Conservation (phyloP, 2,329 filamentous ascomycete species). For the Venturia nashicola region DNA sequence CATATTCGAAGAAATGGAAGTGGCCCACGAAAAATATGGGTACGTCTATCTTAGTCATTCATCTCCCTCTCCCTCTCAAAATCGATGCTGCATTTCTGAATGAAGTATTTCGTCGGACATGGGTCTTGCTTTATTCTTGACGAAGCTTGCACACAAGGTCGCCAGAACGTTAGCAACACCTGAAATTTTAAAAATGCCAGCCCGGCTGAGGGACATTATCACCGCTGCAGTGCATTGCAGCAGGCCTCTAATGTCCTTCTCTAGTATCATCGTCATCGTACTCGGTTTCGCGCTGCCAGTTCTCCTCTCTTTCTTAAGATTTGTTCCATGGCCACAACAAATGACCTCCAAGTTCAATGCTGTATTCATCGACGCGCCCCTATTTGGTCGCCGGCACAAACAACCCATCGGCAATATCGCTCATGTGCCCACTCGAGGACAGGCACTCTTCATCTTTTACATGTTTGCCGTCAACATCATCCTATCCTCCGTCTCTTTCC, state of each 20-base stretch:
- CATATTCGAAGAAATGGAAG: constrained; percentile 7
- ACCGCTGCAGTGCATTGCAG: background rate
- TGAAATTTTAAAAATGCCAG: too few relatives aligned
- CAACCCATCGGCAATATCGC: constrained; percentile 23
- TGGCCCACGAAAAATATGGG: background rate
- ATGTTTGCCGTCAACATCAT: constrained; percentile 28
- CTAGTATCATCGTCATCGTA: constrained; percentile 17
- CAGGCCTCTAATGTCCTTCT: background rate
- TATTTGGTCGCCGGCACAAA: constrained; percentile 21
- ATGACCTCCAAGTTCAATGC: constrained; percentile 19
- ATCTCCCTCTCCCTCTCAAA: background rate
- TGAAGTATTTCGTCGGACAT: background rate
- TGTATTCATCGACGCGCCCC: constrained; percentile 22
- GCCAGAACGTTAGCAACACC: background rate
- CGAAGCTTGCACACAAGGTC: background rate
- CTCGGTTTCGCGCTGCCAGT: constrained; percentile 18
- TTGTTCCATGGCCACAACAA: constrained; percentile 17
- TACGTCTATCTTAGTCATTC: background rate
- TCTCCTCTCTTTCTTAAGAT: constrained; percentile 15
- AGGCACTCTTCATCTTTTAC: constrained; percentile 31
- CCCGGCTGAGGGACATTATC: background rate
- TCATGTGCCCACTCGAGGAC: constrained; percentile 31
- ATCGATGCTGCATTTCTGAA: background rate
- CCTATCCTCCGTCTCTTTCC: constrained; percentile 21
- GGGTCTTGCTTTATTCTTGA: background rate